Base-by-base conservation (phyloP, 1,284 basidiomycete genomes). In the Mrakiaceae sp. region DNA sequence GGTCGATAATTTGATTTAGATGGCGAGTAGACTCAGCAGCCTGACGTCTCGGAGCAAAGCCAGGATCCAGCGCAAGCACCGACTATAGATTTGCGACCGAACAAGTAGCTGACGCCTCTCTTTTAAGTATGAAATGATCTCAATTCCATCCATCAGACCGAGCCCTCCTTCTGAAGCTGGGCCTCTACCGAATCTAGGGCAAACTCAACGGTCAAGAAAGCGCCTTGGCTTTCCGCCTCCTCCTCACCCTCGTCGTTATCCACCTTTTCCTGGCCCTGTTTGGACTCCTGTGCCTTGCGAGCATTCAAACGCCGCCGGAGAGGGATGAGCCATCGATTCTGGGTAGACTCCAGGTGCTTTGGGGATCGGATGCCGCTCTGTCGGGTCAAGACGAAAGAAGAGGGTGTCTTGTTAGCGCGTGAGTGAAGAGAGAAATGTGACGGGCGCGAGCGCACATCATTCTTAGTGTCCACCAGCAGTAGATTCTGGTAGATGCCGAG, bases 181-280 rank as follows among this genome's bases (percentile, higher is more conserved):
- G 54, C 64, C 60, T 66, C 64, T 0, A 62, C 60, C 10, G 43
- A 39, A 11, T 66, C 64, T 42, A 66, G 27, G 12, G 64, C 64
- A 47, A 66, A 66, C n/a, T 46, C 46, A 43, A 66, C 59, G 54
- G 64, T 60, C 44, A 53, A 42, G 40, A 50, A 66, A 3, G 64
- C 64, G 5, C 55, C 63, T 11, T 11, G 8, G 46, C 63, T 64
- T 42, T 64, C 57, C 5, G 42, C 56, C 42, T 64, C 54, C 27
- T 50, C 57, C 9, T 42, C 39, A 1, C 39, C 50, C 43, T 58
- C 49, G 10, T 53, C 56, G 4, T 42, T 12, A 8, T 16, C 48
- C 27, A 42, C 49, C 9, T 47, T 50, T 39, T 53, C 43, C 11
- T 48, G 58, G 43, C 3, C 40, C 11, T 8, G 7, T 12, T 40